Conservation (phyloP, 371 early-diverging fungal genomes). For the Zychaea mexicana region DNA sequence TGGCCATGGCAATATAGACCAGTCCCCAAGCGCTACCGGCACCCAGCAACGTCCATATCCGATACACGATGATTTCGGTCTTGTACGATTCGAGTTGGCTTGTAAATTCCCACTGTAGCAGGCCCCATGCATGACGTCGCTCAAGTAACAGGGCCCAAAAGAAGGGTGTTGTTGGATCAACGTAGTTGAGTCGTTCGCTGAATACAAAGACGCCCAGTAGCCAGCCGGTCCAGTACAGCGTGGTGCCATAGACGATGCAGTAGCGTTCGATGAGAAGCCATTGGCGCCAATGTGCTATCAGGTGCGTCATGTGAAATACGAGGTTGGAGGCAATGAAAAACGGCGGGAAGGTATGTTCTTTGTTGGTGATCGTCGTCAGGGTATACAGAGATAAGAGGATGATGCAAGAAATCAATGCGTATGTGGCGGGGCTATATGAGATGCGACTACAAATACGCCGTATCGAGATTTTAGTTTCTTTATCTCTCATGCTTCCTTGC, state of each 20-base stretch:
- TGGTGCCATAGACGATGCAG: slow-evolving; percentile 66
- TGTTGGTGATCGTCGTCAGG: slow-evolving; percentile 39
- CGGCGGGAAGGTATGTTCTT: slow-evolving; percentile 51
- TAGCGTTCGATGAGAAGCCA: slow-evolving; percentile 50
- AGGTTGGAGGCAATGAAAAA: slow-evolving; percentile 57
- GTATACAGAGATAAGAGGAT: slow-evolving; percentile 45
- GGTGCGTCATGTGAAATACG: slow-evolving; percentile 53
- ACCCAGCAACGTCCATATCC: slow-evolving; percentile 62
- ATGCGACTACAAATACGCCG: slow-evolving; percentile 30
- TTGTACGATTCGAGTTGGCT: slow-evolving; percentile 42
- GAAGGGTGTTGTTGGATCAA: slow-evolving; percentile 29
- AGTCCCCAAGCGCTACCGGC: slow-evolving; percentile 64
- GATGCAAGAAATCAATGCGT: slow-evolving; percentile 40
- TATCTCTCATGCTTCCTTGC: neutral
- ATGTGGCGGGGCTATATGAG: slow-evolving; percentile 39
- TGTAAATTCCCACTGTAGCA: slow-evolving; percentile 65
- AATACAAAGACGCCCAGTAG: slow-evolving; percentile 51
- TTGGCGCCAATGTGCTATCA: slow-evolving; percentile 50
- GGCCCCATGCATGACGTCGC: slow-evolving; percentile 67
- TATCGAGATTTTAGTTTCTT: neutral
- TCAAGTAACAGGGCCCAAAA: slow-evolving; percentile 61
- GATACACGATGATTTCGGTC: slow-evolving; percentile 39
- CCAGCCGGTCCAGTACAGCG: slow-evolving; percentile 69
- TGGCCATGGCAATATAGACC: slow-evolving; percentile 53
- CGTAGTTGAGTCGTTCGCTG: slow-evolving; percentile 33